These are phyloP conservation scores for Didymella arachidicola DNA, from an alignment of 2,329 filamentous ascomycete genomes.

Conservation along the genomic window DNA sequence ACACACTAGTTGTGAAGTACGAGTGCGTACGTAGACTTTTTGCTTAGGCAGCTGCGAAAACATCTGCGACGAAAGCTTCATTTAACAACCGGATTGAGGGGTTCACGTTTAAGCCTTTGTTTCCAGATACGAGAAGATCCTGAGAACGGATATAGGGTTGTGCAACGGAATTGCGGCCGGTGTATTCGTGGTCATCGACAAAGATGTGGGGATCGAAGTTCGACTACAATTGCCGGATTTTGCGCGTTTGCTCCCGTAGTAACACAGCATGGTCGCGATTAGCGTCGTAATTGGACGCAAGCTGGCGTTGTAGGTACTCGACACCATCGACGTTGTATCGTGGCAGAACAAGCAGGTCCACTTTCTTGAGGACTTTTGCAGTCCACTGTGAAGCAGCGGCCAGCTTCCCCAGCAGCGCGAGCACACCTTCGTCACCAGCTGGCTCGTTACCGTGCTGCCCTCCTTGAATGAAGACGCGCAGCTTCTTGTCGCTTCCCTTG, in stretches of 20 bases:
- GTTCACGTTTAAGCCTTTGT: conserved; percentile 45
- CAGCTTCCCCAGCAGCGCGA: conserved; percentile 40
- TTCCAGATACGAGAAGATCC: conserved; percentile 38
- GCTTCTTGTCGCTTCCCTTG: conserved; percentile 21
- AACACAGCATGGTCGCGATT: conserved; percentile 43
- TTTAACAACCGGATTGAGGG: conserved; percentile 35
- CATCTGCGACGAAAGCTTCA: conserved; percentile 34
- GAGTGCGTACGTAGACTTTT: not conserved
- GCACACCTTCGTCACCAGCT: conserved; percentile 39
- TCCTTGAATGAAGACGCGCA: conserved; percentile 42
- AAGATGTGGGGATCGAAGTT: conserved; percentile 39
- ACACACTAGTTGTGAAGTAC: conserved; percentile 31
- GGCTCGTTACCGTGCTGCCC: conserved; percentile 44
- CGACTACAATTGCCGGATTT: conserved; percentile 32
- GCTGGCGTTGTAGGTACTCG: conserved; percentile 32
- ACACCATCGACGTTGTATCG: conserved; percentile 44
- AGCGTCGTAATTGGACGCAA: conserved; percentile 35
- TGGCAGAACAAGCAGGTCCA: conserved; percentile 36
- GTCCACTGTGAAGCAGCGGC: conserved; percentile 36
- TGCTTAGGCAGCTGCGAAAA: conserved; percentile 23
- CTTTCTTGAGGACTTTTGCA: conserved; percentile 29
- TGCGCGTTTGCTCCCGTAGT: conserved; percentile 34
- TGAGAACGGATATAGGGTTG: conserved; percentile 33
- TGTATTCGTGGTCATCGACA: conserved; percentile 40
- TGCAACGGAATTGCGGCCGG: conserved; percentile 22